phyloP scores from a whole-genome alignment of 2,329 filamentous ascomycete genomes.

The Nannizzia gypsea region DNA sequence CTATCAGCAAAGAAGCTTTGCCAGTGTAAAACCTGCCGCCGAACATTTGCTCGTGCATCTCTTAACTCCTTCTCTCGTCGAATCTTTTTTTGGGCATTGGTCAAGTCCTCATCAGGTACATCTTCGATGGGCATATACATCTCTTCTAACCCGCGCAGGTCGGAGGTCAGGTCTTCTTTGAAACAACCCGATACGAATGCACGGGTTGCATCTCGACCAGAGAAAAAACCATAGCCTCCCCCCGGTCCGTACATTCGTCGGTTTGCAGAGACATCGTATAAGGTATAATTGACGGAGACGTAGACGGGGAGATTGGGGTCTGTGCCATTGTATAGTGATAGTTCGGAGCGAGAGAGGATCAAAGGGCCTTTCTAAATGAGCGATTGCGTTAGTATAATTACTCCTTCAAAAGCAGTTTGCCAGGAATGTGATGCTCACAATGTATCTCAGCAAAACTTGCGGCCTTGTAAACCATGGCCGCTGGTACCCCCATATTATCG shows the following conservation, averaged over 20 bases:
- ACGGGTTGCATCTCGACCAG: conserved; percentile 73
- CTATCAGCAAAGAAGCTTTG: conserved; percentile 67
- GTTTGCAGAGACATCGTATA: conserved; percentile 52
- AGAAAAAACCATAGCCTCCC: conserved; percentile 76
- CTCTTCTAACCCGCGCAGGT: conserved; percentile 74
- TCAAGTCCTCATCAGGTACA: conserved; percentile 30
- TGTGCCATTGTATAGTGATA: conserved; percentile 64
- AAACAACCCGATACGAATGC: conserved; percentile 93
- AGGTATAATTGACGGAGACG: conserved; percentile 63
- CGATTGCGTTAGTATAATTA: conserved; percentile 9
- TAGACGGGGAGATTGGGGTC: conserved; percentile 69
- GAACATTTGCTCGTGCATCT: conserved; percentile 52
- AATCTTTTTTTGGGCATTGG: conserved; percentile 35
- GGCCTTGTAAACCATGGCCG: conserved; percentile 48
- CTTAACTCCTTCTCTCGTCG: conserved; percentile 52
- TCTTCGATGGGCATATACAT: conserved; percentile 67
- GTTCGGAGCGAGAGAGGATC: conserved; percentile 61
- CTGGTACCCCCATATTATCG: conserved; percentile 54
- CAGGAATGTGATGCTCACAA: conserved; percentile 39
- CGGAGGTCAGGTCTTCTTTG: conserved; percentile 66
- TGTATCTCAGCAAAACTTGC: conserved; percentile 47
- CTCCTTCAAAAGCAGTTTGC: background rate
- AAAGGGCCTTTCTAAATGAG: conserved; percentile 43
- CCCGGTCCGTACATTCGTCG: conserved; percentile 61
- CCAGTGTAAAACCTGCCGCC: conserved; percentile 66